Percentiles rank a stretch among this genome's conserved stretches.
phyloP scores from a whole-genome alignment of 1,139 yeast species.

The Pneumocystis murina region DNA sequence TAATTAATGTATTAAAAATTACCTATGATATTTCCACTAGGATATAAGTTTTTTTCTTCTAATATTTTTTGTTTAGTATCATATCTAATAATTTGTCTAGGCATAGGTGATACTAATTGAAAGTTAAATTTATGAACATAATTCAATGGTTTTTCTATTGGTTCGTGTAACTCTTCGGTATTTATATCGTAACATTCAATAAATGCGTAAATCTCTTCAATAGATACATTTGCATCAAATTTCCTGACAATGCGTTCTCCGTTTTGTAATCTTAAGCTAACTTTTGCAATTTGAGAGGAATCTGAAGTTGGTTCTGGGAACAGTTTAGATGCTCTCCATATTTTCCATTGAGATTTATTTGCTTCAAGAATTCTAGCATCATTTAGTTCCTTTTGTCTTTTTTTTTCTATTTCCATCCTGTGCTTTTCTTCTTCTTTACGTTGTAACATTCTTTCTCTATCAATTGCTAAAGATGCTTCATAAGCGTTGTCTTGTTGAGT shows the following conservation, averaged over 20 bases:
- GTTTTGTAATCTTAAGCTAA: constrained; percentile 37
- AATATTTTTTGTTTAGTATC: constrained; percentile 22
- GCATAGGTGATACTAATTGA: constrained; percentile 40
- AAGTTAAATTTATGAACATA: constrained; percentile 35
- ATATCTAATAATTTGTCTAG: constrained; percentile 33
- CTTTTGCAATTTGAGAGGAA: constrained; percentile 20
- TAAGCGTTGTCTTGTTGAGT: constrained; percentile 70
- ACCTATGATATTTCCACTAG: constrained; percentile 43
- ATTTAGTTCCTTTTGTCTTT: constrained; percentile 17
- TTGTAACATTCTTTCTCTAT: constrained; percentile 31
- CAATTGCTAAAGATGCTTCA: constrained; percentile 49
- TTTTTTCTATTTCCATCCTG: constrained; percentile 19
- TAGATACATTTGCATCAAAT: constrained; percentile 31
- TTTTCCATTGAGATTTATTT: constrained; percentile 28
- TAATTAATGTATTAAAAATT: not conserved
- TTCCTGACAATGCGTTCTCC: constrained; percentile 51
- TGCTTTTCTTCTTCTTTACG: constrained; percentile 25
- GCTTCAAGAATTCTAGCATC: constrained; percentile 10
- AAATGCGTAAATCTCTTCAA: constrained; percentile 51
- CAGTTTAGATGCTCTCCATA: constrained; percentile 32
- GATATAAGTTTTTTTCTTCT: constrained; percentile 37
- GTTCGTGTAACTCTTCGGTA: constrained; percentile 19
- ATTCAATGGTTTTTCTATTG: constrained; percentile 23
- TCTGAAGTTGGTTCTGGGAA: constrained; percentile 23
- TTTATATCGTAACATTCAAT: constrained; percentile 32